Base-by-base conservation (phyloP, 2,329 filamentous ascomycete species). In the Sordariomycetes sp. region DNA sequence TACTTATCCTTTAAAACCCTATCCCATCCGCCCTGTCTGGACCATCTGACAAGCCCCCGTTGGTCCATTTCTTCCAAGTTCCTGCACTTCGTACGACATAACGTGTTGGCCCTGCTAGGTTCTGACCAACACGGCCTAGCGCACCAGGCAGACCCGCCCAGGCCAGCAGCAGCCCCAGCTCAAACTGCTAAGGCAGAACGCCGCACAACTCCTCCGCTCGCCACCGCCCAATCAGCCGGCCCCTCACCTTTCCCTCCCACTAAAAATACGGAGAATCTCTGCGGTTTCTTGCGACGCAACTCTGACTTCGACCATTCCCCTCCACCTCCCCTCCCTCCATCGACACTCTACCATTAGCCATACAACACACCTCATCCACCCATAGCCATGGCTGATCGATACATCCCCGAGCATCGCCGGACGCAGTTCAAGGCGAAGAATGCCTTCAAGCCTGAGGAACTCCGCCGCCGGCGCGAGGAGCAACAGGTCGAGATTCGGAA, bases 351-450 rank as follows among this genome's bases (percentile, higher is more conserved):
- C 24, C 16, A 18, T 37, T 20, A 18, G 37, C 24, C 25, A 50
- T 25, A 25, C 43, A 46, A 22, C 28, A 20, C 32, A 57, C 46
- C 20, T 53, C 16, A 40, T 53, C 8, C 22, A 57, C 32, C 48
- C 40, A 28, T 48, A 72, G 86, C 68, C 78, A 99, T 99, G 94
- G 89, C 94, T 75, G 94, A 99, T 75, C 90, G 94, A 70, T 99
- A 97, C 80, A 99, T 99, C 71, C 94, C 94, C 74, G 94, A 99
- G 80, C 94, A 99, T 81, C 91, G 94, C 75, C 92, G 94, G 72
- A 97, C 90, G 65, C 92, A 96, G 79, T 99, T 96, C 87, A 99
- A 99, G 88, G 94, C 94, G 59, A 97, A 97, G 84, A 93, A 90
- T 77, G 90, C 90, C 70, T 97, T 99, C 83, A 97, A 97, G 85